phyloP scores from a whole-genome alignment of 495 filamentous ascomycete genomes.

The Penicillium coffeae region DNA sequence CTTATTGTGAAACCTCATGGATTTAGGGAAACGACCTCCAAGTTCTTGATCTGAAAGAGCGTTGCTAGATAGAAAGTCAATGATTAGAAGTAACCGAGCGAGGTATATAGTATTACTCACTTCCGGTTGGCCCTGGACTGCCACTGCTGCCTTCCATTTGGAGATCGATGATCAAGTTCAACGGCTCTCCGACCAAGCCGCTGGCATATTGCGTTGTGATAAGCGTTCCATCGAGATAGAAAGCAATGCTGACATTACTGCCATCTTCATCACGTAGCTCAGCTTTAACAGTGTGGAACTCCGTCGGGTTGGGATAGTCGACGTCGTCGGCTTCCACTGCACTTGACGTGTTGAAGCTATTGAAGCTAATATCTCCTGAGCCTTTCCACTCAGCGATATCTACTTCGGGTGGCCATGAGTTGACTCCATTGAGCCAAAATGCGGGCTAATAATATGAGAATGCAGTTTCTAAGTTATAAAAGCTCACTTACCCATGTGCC shows the following conservation, averaged over 20 bases:
- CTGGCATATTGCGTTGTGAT: conserved; percentile 50
- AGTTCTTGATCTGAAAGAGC: conserved; percentile 3
- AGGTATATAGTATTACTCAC: no score
- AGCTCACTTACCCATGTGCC: conserved; percentile 55
- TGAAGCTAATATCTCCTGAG: conserved; percentile 56
- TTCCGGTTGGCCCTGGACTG: conserved; percentile 20
- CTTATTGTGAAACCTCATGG: neutral
- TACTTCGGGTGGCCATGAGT: conserved; percentile 57
- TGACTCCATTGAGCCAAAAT: conserved; percentile 55
- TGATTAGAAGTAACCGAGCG: no score
- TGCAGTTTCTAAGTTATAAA: no score
- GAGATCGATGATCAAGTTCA: conserved; percentile 30
- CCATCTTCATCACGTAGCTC: conserved; percentile 53
- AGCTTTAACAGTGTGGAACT: conserved; percentile 48
- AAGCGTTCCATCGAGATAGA: conserved; percentile 49
- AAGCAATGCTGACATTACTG: conserved; percentile 48
- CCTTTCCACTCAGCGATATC: conserved; percentile 64
- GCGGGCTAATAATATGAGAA: no score
- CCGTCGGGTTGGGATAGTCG: conserved; percentile 40
- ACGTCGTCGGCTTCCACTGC: conserved; percentile 45
- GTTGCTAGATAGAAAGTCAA: neutral
- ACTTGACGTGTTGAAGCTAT: conserved; percentile 56
- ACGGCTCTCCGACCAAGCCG: conserved; percentile 43
- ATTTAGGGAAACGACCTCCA: conserved; percentile 2
- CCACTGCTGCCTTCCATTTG: conserved; percentile 31